Conservation (phyloP, 2,329 filamentous ascomycete genomes). For the Scedosporium minutisporum region DNA sequence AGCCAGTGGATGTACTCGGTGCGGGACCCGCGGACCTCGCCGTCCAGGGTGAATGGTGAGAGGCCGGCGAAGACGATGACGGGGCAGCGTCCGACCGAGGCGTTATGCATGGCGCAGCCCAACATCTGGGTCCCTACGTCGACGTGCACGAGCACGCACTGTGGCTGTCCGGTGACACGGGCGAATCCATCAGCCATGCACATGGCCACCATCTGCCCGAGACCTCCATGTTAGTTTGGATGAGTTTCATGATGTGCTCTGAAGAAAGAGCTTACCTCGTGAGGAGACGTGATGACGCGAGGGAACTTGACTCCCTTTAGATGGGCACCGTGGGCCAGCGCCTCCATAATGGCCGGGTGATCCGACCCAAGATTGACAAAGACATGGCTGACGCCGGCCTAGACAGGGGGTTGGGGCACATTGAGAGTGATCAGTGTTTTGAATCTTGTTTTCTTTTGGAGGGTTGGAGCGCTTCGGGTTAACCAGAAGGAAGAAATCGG, state of each 20-base stretch:
- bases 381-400: constrained; percentile 47
- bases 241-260: too few relatives aligned
- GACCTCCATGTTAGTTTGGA: too few relatives aligned
- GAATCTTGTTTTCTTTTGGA: too few relatives aligned
- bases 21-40: constrained; percentile 65
- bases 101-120: constrained; percentile 70
- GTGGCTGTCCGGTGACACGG: constrained; percentile 59
- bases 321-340: constrained; percentile 66
- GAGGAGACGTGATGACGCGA: constrained; percentile 68
- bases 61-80: constrained; percentile 71
- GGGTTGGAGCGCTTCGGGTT: too few relatives aligned
- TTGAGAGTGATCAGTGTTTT: neutral
- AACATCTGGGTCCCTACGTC: constrained; percentile 75
- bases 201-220: constrained; percentile 64
- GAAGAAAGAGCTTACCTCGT: constrained; percentile 45
- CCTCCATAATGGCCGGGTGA: constrained; percentile 70
- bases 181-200: constrained; percentile 80
- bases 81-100: constrained; percentile 62
- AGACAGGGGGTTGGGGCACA: constrained; percentile 39
- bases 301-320: constrained; percentile 58
- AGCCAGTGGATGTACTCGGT: constrained; percentile 86
- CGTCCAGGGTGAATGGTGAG: constrained; percentile 67
- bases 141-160: constrained; percentile 71
- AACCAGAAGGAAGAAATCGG: too few relatives aligned
- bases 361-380: constrained; percentile 61